phyloP scores from a whole-genome alignment of 306 rosid genomes.

The Sophora flavescens region DNA sequence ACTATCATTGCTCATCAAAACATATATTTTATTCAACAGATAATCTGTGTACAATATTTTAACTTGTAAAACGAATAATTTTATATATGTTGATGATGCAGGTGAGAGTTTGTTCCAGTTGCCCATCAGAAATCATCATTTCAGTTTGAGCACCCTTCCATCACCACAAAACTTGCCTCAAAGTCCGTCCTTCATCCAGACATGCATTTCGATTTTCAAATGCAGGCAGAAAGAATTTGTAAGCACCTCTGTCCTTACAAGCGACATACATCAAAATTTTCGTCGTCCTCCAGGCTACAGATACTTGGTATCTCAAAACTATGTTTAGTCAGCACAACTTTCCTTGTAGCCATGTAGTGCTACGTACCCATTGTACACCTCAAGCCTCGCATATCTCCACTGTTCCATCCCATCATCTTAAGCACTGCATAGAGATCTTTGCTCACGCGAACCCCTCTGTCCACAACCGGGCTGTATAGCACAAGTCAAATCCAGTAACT shows the following conservation, averaged over 20 bases:
- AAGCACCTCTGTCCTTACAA: background rate
- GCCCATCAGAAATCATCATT: background rate
- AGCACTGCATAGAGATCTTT: conserved; percentile 21
- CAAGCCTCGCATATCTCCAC: conserved; percentile 22
- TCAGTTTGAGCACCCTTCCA: conserved; percentile 14
- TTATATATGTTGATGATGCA: background rate
- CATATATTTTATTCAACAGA: conserved; percentile 39
- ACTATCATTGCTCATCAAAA: background rate
- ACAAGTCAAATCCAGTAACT: conserved; percentile 28
- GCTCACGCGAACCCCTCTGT: conserved; percentile 2
- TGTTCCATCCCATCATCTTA: conserved; percentile 27
- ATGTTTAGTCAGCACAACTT: conserved; percentile 7
- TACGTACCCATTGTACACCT: conserved; percentile 24
- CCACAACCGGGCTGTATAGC: conserved; percentile 12
- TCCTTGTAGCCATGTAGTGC: conserved; percentile 1
- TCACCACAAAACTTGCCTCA: conserved; percentile 25
- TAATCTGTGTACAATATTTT: conserved; percentile 51
- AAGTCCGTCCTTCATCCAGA: conserved; percentile 39
- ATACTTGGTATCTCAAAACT: conserved; percentile 20
- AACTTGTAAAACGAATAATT: conserved; percentile 36
- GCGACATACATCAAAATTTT: background rate
- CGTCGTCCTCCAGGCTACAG: background rate
- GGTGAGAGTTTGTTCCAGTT: too few relatives aligned
- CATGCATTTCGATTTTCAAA: conserved; percentile 23
- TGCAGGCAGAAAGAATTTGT: conserved; percentile 34